These are phyloP conservation scores for Flaveria sonorensis DNA, from an alignment of 129 eudicot species.

Conservation along the genomic window DNA sequence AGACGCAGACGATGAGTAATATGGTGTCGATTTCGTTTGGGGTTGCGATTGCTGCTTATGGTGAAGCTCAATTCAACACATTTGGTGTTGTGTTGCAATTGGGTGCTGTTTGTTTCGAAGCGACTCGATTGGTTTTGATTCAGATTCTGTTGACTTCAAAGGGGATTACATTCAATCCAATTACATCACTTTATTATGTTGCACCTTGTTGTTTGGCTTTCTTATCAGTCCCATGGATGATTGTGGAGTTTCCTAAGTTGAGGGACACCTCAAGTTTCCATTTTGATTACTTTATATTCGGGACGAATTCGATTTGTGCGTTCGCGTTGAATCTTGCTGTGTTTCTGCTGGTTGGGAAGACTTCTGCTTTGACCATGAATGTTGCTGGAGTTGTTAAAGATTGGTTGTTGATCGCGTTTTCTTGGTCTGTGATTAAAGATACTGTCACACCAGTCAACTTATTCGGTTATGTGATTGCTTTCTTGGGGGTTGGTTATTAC, in stretches of 20 bases:
- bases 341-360: conserved; percentile 56
- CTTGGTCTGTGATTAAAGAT: conserved; percentile 71
- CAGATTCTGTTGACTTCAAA: conserved; percentile 42
- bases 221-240: conserved; percentile 42
- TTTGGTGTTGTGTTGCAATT: conserved; percentile 46
- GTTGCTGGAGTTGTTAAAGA: conserved; percentile 61
- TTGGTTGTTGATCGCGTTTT: conserved; percentile 63
- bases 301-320: conserved; percentile 50
- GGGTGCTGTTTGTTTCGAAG: conserved; percentile 52
- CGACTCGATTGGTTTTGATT: conserved; percentile 48
- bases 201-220: conserved; percentile 53
- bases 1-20: conserved; percentile 33
- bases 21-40: conserved; percentile 50
- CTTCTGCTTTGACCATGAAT: conserved; percentile 58
- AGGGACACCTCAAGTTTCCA: conserved; percentile 45
- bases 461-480: conserved; percentile 55
- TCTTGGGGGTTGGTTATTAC: conserved; percentile 56
- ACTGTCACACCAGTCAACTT: conserved; percentile 54
- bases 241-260: conserved; percentile 41
- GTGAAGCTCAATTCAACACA: conserved; percentile 44
- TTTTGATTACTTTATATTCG: conserved; percentile 45
- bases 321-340: conserved; percentile 52
- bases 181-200: conserved; percentile 46
- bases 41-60: conserved; percentile 55
- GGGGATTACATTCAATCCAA: conserved; percentile 49